Evolutionary conservation across 371 early-diverging fungal species (phyloP), one percentile per base, ranked within the genome.

Genomic region (Parasitella parasitica): DNA sequence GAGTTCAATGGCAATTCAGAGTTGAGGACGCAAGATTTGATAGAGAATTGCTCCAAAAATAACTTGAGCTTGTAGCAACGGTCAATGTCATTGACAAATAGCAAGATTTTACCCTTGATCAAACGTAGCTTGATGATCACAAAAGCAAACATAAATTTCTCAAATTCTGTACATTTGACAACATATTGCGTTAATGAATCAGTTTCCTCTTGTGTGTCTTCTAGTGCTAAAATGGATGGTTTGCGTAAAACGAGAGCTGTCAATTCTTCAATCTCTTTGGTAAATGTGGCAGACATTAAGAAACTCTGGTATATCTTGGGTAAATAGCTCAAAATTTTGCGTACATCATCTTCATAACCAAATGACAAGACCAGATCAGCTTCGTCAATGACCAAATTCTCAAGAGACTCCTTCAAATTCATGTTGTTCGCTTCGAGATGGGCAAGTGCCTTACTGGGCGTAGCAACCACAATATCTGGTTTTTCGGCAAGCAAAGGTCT

Each of bases 31-130:
- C 96, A 95, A 24, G 90, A 83, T 56, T 83, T 86, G 66, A 97
- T 91, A 4, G 93, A 91, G 70, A 98, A 98, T 72, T 96, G 95
- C 73, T 98, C 97, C 72, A 98, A 70, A 68, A 96, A 98, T 54
- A 98, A 81, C 70, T 94, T 94, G 11, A 97, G 75, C 22, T 91
- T 86, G 77, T 96, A 98, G 63, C 94, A 91, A 30, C 95, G 85
- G 54, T 97, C 97, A 59, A 95, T 92, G 51, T 89, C 89, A 72
- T 94, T 95, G 38, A 96, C 97, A 82, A 97, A 98, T 41, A 98
- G 70, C 46, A 98, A 84, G 59, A 90, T 86, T 69, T 97, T 97
- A 60, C 95, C 96, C 22, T 89, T 86, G 54, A 96, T 91, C 64
- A 97, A 75, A 24, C 85, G 83, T 36, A 97, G 84, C 74, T 96